Evolutionary conservation across 495 filamentous ascomycete genomes (phyloP).

Genomic region (Daldinia loculata): DNA sequence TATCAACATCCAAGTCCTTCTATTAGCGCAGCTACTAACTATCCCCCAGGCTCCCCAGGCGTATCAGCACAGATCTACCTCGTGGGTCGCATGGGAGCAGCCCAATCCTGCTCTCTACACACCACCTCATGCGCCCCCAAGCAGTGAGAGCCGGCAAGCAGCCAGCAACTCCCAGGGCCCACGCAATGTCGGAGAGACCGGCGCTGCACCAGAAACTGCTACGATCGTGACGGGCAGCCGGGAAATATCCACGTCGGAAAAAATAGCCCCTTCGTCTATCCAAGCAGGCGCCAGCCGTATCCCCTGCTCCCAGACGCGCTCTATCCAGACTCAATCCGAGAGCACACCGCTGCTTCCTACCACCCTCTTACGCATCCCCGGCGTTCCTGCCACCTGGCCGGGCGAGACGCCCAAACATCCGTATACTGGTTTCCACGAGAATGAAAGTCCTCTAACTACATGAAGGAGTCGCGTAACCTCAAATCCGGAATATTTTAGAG

Average conservation of each 20-base stretch:
- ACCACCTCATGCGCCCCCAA: neutral
- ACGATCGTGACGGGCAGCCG: slow-evolving; percentile 13
- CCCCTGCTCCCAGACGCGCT: slow-evolving; percentile 16
- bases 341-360: slow-evolving; percentile 4
- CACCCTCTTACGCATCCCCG: slow-evolving; percentile 31
- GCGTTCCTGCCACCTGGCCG: slow-evolving; percentile 31
- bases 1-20: neutral
- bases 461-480: neutral
- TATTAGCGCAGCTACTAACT: slow-evolving; percentile 18
- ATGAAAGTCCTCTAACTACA: neutral
- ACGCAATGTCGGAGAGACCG: slow-evolving; percentile 8
- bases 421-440: neutral
- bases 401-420: neutral
- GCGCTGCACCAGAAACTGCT: neutral
- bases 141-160: slow-evolving; percentile 14
- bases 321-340: neutral
- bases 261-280: slow-evolving; percentile 30
- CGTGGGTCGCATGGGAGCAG: slow-evolving; percentile 44
- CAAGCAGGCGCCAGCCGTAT: slow-evolving; percentile 13
- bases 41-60: neutral
- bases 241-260: slow-evolving; percentile 28
- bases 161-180: slow-evolving; percentile 2
- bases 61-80: slow-evolving; percentile 23
- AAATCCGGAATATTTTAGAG: neutral
- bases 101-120: slow-evolving; percentile 39